These are phyloP conservation scores for Xylaria sp. DNA, from an alignment of 2,329 filamentous ascomycete genomes.

Conservation along the genomic window DNA sequence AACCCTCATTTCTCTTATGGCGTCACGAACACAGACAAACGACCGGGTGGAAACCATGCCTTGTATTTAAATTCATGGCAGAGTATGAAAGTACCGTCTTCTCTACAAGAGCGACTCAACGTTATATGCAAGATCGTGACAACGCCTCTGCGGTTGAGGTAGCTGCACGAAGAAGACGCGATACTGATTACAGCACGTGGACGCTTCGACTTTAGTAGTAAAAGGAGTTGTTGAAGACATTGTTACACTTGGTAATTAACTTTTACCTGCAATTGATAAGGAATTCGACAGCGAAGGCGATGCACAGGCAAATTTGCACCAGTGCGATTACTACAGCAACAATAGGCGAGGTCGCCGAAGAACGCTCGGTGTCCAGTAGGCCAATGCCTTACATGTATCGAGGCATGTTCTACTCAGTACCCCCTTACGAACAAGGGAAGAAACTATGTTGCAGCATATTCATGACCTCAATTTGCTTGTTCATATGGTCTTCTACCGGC, in stretches of 20 bases:
- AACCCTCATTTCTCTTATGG: not conserved
- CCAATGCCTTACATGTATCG: not conserved
- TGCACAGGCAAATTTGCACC: not conserved
- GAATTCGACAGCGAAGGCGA: not conserved
- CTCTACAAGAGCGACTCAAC: not conserved
- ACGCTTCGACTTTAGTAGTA: not conserved
- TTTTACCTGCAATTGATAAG: not conserved
- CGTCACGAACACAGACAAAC: not conserved
- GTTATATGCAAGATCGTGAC: not conserved
- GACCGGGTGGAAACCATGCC: too few species aligned
- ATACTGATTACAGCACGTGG: not conserved
- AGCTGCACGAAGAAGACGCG: not conserved
- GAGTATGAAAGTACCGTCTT: not conserved
- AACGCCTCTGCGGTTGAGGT: not conserved
- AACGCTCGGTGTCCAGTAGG: not conserved
- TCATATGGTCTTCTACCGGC: not conserved
- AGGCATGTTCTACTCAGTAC: not conserved
- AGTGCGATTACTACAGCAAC: not conserved
- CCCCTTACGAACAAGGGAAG: not conserved
- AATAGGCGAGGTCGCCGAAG: not conserved
- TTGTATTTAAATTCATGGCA: too few species aligned
- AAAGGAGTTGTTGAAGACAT: not conserved
- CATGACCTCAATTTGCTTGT: not conserved
- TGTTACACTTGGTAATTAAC: not conserved
- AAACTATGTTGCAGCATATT: not conserved